Conservation (phyloP, 2,329 filamentous ascomycete species). For the Diaporthe ilicicola region DNA sequence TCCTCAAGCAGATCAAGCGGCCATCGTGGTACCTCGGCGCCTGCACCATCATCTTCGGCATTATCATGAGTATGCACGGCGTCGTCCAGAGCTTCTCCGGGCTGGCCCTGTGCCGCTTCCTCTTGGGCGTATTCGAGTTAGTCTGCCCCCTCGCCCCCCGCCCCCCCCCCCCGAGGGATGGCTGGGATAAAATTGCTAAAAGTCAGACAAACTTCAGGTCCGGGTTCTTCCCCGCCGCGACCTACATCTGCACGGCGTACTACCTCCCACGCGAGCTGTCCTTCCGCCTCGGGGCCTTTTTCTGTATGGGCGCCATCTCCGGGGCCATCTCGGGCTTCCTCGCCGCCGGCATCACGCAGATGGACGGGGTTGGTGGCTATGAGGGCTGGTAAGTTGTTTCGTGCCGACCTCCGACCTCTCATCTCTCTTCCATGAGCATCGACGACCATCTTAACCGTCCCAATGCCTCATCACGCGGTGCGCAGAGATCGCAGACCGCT, state of each 20-base stretch:
- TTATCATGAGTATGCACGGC: conserved; percentile 50
- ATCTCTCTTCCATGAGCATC: too few relatives aligned
- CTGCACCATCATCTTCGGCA: conserved; percentile 56
- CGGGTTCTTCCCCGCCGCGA: conserved; percentile 56
- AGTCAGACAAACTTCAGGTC: conserved; percentile 60
- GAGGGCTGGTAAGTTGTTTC: too few relatives aligned
- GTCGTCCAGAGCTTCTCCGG: conserved; percentile 52
- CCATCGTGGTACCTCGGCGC: conserved; percentile 13
- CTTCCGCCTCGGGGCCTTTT: conserved; percentile 43
- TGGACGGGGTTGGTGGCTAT: conserved; percentile 54
- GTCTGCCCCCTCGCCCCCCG: background rate
- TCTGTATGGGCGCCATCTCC: conserved; percentile 56
- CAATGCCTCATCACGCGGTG: too few relatives aligned
- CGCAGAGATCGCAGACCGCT: too few relatives aligned
- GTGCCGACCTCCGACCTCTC: too few relatives aligned
- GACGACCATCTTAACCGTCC: too few relatives aligned
- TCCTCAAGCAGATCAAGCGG: conserved; percentile 13
- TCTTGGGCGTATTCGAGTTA: conserved; percentile 55
- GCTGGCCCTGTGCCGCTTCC: conserved; percentile 54
- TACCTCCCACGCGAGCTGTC: conserved; percentile 10
- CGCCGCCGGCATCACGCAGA: conserved; percentile 58
- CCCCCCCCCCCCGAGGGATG: too few relatives aligned
- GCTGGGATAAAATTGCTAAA: too few relatives aligned
- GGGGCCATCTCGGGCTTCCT: conserved; percentile 69
- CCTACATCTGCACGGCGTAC: conserved; percentile 12